Evolutionary conservation across 208 protist genomes (phyloP).

Genomic region (Leishmania arabica): DNA sequence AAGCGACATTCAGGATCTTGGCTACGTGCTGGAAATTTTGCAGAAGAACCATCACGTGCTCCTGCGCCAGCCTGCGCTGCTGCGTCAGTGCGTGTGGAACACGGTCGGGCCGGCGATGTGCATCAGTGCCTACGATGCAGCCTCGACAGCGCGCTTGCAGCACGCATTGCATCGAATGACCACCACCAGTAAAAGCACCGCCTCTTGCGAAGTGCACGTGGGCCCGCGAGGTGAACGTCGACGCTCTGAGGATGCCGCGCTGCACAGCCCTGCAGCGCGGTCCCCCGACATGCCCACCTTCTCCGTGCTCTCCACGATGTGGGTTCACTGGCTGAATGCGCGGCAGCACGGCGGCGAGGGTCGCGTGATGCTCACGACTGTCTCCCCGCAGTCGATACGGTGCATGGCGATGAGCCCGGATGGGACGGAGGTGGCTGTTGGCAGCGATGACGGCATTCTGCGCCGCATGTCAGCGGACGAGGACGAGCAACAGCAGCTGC

Average conservation of each 20-base stretch:
- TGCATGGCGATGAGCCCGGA: conserved; percentile 57
- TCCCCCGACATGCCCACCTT: not conserved
- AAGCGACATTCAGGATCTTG: conserved; percentile 27
- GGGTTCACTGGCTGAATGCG: conserved; percentile 73
- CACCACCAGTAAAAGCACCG: not conserved
- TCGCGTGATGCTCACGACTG: conserved; percentile 36
- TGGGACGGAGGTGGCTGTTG: conserved; percentile 58
- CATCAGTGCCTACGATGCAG: conserved; percentile 43
- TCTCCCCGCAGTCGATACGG: conserved; percentile 43
- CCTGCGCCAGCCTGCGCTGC: conserved; percentile 43
- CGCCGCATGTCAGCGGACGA: conserved; percentile 39
- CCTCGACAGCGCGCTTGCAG: conserved; percentile 15
- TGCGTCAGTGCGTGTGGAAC: conserved; percentile 78
- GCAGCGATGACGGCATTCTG: conserved; percentile 53
- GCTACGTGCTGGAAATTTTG: conserved; percentile 56
- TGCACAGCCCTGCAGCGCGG: not conserved
- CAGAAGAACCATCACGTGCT: conserved; percentile 67
- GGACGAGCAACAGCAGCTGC: conserved; percentile 29
- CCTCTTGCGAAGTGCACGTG: not conserved
- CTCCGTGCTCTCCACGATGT: conserved; percentile 21
- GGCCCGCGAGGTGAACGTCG: not conserved
- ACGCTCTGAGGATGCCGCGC: not conserved
- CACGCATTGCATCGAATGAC: not conserved
- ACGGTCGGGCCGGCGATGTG: conserved; percentile 19
- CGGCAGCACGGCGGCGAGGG: conserved; percentile 57